Evolutionary conservation across 1,284 basidiomycete genomes (phyloP).

Genomic region (Microbotryomycetes sp.): DNA sequence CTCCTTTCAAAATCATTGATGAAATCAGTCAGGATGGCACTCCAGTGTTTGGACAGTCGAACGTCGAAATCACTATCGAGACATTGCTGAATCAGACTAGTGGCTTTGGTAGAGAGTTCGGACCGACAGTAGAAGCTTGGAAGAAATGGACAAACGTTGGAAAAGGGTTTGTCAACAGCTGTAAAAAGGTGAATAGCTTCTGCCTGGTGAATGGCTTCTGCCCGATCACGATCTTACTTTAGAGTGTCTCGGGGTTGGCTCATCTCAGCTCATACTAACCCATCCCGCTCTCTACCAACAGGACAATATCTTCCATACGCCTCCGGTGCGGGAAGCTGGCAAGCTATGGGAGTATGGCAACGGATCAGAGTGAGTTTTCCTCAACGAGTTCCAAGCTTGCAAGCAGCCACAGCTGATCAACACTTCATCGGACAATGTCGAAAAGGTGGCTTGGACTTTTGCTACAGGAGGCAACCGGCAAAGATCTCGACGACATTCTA

Average conservation of each 20-base stretch:
- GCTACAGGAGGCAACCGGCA: slow-evolving; percentile 33
- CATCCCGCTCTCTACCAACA: slow-evolving; percentile 11
- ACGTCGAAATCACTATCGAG: slow-evolving; percentile 29
- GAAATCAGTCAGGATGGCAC: slow-evolving; percentile 25
- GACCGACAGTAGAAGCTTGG: slow-evolving; percentile 31
- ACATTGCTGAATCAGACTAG: slow-evolving; percentile 39
- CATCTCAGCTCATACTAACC: not conserved
- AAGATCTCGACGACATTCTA: slow-evolving; percentile 33
- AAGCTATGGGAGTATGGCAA: slow-evolving; percentile 38
- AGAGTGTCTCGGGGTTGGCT: too few relatives aligned
- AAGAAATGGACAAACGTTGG: slow-evolving; percentile 33
- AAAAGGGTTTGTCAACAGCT: slow-evolving; percentile 38
- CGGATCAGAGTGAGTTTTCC: slow-evolving; percentile 32
- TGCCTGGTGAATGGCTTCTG: not conserved
- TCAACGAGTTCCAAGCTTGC: too few relatives aligned
- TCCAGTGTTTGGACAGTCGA: slow-evolving; percentile 17
- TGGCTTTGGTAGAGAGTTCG: slow-evolving; percentile 39
- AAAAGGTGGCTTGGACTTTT: slow-evolving; percentile 38
- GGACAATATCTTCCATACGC: slow-evolving; percentile 40
- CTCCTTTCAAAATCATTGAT: slow-evolving; percentile 26
- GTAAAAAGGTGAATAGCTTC: slow-evolving; percentile 33
- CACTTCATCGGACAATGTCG: not conserved
- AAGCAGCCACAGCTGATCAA: not conserved
- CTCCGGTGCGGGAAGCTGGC: slow-evolving; percentile 35
- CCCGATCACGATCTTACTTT: too few relatives aligned